A percentile compares a stretch with the other conserved stretches of the same genome.
phyloP scores from a whole-genome alignment of 1,284 basidiomycete genomes.

The Spongiforma sp. region DNA sequence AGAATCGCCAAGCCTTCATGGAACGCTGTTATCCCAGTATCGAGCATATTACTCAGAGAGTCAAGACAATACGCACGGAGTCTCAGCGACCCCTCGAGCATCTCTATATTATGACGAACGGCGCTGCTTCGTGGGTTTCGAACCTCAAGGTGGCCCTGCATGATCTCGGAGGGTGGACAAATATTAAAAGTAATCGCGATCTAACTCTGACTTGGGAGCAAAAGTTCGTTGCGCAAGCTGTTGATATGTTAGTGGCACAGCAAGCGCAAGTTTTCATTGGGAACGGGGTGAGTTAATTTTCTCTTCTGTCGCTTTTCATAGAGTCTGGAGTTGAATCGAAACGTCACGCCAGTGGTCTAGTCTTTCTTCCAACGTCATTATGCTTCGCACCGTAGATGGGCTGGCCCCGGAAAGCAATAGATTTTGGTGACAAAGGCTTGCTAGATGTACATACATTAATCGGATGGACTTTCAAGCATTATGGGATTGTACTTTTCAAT shows the following conservation, averaged over 20 bases:
- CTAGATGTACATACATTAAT: no score
- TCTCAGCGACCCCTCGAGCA: slow-evolving; percentile 26
- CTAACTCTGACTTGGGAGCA: slow-evolving; percentile 43
- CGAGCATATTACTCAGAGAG: slow-evolving; percentile 42
- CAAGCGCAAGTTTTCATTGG: slow-evolving; percentile 50
- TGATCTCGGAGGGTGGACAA: slow-evolving; percentile 34
- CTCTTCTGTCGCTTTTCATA: neutral
- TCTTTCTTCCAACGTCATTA: slow-evolving; percentile 55
- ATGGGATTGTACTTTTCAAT: no score
- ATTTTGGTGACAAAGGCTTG: slow-evolving; percentile 27
- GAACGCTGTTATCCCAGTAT: slow-evolving; percentile 46
- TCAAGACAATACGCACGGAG: slow-evolving; percentile 31
- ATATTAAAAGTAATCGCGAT: slow-evolving; percentile 40
- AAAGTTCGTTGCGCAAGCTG: slow-evolving; percentile 43
- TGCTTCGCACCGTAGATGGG: slow-evolving; percentile 46
- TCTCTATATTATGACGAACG: slow-evolving; percentile 66
- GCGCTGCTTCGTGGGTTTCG: slow-evolving; percentile 45
- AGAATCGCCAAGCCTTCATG: slow-evolving; percentile 34
- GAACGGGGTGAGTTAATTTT: slow-evolving; percentile 39
- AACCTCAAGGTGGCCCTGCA: slow-evolving; percentile 48
- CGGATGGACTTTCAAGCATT: no score
- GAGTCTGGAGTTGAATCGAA: neutral
- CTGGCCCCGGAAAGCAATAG: slow-evolving; percentile 31
- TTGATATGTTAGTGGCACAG: slow-evolving; percentile 52
- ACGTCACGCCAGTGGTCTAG: slow-evolving; percentile 53